phyloP scores from a whole-genome alignment of 139 green algal species.

The Chlamydomonas schloesseri region DNA sequence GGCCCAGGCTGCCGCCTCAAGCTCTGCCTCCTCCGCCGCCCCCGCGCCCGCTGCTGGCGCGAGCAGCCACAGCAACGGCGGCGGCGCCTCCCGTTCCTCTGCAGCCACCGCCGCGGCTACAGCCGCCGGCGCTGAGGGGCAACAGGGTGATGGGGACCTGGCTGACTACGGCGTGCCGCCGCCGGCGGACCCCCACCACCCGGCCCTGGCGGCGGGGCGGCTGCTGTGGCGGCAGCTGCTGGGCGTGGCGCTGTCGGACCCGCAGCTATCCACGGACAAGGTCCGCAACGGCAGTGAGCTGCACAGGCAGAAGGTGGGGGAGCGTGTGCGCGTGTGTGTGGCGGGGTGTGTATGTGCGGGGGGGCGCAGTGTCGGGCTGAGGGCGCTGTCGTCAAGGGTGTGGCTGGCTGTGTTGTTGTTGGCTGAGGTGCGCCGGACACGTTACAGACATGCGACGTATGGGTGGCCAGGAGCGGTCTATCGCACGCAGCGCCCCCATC shows the following conservation, averaged over 20 bases:
- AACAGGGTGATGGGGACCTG: not conserved
- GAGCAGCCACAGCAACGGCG: not conserved
- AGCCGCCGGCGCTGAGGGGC: not conserved
- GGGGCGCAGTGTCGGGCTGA: not conserved
- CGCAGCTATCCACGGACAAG: slow-evolving; percentile 43
- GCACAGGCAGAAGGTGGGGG: slow-evolving; percentile 76
- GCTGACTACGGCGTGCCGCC: slow-evolving; percentile 12
- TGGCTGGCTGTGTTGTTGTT: too few species aligned
- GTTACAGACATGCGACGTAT: too few species aligned
- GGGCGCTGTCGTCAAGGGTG: too few species aligned
- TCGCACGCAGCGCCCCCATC: too few species aligned
- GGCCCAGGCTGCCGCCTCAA: not conserved
- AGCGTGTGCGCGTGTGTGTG: not conserved
- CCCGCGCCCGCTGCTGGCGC: not conserved
- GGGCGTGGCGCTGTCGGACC: slow-evolving; percentile 44
- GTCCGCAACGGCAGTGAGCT: slow-evolving; percentile 49
- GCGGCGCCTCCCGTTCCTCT: too few species aligned
- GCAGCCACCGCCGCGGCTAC: too few species aligned
- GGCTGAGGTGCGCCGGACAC: too few species aligned
- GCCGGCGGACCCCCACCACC: slow-evolving; percentile 1
- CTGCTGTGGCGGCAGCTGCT: slow-evolving; percentile 57
- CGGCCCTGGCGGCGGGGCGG: slow-evolving; percentile 15
- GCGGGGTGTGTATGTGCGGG: not conserved
- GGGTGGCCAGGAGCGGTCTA: too few species aligned
- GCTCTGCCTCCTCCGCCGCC: not conserved